Evolutionary conservation across 768 basidiomycete species (phyloP).

Genomic region (Rhodocollybia butyracea): DNA sequence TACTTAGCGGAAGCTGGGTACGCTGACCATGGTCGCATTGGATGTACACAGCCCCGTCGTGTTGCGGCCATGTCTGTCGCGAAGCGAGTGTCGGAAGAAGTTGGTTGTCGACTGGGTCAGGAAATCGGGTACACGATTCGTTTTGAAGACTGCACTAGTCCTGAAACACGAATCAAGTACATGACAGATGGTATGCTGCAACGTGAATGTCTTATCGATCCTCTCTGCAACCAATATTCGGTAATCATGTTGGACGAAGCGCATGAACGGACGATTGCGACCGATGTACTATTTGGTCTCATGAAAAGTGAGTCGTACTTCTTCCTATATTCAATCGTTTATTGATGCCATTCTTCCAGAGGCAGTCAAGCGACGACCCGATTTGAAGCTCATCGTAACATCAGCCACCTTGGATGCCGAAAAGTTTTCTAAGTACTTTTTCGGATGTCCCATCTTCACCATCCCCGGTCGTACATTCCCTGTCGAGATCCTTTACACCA

Average conservation of each 20-base stretch:
- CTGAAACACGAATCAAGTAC: constrained; percentile 99
- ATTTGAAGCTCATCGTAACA: constrained; percentile 96
- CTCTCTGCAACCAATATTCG: constrained; percentile 87
- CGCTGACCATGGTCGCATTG: constrained; percentile 86
- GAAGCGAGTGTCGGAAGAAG: constrained; percentile 97
- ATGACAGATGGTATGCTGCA: constrained; percentile 99
- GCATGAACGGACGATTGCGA: constrained; percentile 97
- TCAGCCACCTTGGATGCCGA: constrained; percentile 99
- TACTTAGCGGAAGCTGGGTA: constrained; percentile 95
- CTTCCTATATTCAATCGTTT: background rate
- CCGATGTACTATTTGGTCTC: constrained; percentile 95
- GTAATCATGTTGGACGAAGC: constrained; percentile 99
- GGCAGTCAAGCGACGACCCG: constrained; percentile 90
- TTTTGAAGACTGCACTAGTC: constrained; percentile 98
- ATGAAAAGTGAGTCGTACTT: constrained; percentile 66
- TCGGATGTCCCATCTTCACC: constrained; percentile 97
- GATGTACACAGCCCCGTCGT: constrained; percentile 98
- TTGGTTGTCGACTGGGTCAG: constrained; percentile 94
- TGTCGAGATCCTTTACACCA: constrained; percentile 97
- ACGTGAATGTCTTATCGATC: constrained; percentile 94
- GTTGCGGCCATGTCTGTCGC: constrained; percentile 99
- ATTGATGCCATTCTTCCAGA: constrained; percentile 47
- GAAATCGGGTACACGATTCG: constrained; percentile 99
- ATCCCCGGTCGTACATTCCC: constrained; percentile 99
- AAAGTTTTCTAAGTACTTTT: constrained; percentile 99